Evolutionary conservation across 2,329 filamentous ascomycete species (phyloP), one percentile per base, ranked within the genome.

Genomic region (Cordyceps tenuipes): DNA sequence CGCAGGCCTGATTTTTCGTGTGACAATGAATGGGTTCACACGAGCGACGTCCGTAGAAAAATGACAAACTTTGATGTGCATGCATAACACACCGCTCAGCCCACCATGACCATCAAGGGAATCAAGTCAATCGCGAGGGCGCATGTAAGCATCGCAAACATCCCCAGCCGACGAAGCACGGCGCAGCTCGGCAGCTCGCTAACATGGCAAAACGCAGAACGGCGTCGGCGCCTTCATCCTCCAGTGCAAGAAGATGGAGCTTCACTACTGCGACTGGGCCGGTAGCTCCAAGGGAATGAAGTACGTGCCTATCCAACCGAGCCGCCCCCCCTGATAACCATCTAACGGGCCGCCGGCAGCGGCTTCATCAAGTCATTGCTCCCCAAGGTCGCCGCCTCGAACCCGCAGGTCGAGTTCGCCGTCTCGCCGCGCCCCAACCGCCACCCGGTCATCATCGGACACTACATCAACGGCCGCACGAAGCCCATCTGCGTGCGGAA

Each of bases 261-360:
- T 99, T 71, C 90, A 96, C 78, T 99, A 96, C 79, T 97, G 94
- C 80, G 91, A 97, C 81, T 92, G 89, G 84, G 90, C 89, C 61
- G 94, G 92, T 64, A 96, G 90, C 74, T 97, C 93, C 43, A 85
- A 79, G 70, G 94, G 94, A 71, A 97, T 97, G 91, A 94, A 96
- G 90, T 94, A 80, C 64, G 82, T 66, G 49, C 46, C 49, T n/a
- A 53, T 50, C 1, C 8, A n/a, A 9, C 21, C n/a, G n/a, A 3
- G 4, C 43, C 23, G 4, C 43, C 23, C n/a, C 17, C 48, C 31
- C 26, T 23, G 23, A 23, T 23, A 19, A 34, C 21, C n/a, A 34
- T 26, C 64, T 77, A 67, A 75, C 65, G n/a, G n/a, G 15, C 17
- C 4, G 23, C 8, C 53, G 19, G 19, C 52, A 95, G 91, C 69